Evolutionary conservation across 768 basidiomycete genomes (phyloP).

Genomic region (Suillus clintonianus): DNA sequence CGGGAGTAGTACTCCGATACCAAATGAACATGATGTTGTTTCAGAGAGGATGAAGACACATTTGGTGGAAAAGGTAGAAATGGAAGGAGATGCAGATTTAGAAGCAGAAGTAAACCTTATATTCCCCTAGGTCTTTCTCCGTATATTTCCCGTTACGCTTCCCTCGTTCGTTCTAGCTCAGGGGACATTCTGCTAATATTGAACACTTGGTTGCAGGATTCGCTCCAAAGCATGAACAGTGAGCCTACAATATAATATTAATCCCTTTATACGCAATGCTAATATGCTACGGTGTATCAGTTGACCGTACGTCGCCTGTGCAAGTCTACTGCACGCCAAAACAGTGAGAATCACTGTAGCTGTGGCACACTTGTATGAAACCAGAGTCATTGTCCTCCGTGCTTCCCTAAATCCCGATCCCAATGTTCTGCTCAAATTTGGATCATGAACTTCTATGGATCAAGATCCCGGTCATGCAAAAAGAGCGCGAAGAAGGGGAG

Average conservation of each 20-base stretch:
- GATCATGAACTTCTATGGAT: too few relatives aligned
- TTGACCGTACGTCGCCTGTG: too few relatives aligned
- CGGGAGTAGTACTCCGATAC: constrained; percentile 11
- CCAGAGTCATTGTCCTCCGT: too few relatives aligned
- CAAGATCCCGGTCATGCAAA: too few relatives aligned
- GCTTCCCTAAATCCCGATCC: too few relatives aligned
- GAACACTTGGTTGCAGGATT: neutral
- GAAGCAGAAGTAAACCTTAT: constrained; percentile 80
- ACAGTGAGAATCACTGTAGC: too few relatives aligned
- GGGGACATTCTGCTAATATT: neutral
- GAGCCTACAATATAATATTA: neutral
- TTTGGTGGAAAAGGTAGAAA: constrained; percentile 57
- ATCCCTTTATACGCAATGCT: neutral
- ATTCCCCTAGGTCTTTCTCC: constrained; percentile 58
- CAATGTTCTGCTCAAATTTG: too few relatives aligned
- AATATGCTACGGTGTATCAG: neutral
- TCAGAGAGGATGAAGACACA: constrained; percentile 7
- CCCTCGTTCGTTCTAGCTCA: neutral
- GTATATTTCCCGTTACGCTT: neutral
- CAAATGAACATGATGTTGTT: constrained; percentile 5
- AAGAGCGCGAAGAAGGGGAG: too few relatives aligned
- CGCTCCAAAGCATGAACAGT: neutral
- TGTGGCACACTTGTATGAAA: too few relatives aligned
- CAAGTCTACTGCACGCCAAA: too few relatives aligned
- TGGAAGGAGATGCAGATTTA: constrained; percentile 53